Evolutionary conservation across 2,329 filamentous ascomycete species (phyloP).

Genomic region (Trichoderma koningiopsis): DNA sequence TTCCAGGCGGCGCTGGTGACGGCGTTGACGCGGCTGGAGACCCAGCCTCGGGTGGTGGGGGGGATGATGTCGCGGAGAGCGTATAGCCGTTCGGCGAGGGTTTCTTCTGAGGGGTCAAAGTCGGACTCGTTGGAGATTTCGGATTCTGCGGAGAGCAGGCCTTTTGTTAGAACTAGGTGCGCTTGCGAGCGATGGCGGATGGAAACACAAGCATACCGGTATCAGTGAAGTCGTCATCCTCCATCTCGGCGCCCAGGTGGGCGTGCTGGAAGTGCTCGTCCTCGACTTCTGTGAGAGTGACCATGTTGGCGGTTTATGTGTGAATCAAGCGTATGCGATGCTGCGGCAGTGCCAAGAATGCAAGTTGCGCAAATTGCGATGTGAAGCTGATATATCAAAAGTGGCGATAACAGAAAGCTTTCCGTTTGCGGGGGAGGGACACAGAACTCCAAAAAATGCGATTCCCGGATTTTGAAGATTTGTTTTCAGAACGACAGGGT

Average conservation of each 20-base stretch:
- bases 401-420: conserved; percentile 8
- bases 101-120: conserved; percentile 61
- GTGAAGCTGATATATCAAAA: neutral
- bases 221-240: conserved; percentile 92
- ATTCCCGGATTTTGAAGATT: neutral
- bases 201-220: conserved; percentile 64
- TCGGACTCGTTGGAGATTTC: conserved; percentile 82
- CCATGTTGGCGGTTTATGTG: conserved; percentile 63
- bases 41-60: conserved; percentile 68
- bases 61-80: conserved; percentile 77
- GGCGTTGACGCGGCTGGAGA: conserved; percentile 63
- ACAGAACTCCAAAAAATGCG: neutral
- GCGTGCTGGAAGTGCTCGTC: conserved; percentile 87
- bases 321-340: neutral
- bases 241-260: conserved; percentile 70
- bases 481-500: neutral
- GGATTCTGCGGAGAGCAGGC: conserved; percentile 58
- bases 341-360: neutral
- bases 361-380: neutral
- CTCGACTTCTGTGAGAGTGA: conserved; percentile 94
- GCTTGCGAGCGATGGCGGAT: neutral
- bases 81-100: conserved; percentile 67
- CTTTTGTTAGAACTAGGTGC: neutral
- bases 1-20: conserved; percentile 52
- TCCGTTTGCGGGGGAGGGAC: conserved; percentile 9